These are phyloP conservation scores for Leptomonas pyrrhocoris DNA, from an alignment of 208 protist genomes.

Conservation along the genomic window DNA sequence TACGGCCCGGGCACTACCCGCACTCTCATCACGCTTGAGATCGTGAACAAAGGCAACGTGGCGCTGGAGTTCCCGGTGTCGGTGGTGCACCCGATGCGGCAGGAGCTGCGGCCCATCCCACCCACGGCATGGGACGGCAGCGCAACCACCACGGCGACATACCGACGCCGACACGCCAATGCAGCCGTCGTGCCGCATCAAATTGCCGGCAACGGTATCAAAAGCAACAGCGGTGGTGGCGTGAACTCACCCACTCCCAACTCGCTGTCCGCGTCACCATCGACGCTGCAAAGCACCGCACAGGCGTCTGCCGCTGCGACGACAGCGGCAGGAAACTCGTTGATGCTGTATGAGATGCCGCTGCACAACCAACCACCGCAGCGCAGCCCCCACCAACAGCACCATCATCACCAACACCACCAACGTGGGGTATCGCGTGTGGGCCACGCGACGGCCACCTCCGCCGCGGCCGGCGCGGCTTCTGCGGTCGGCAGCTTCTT, in stretches of 20 bases:
- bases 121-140: constrained; percentile 26
- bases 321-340: not conserved
- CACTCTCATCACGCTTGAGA: constrained; percentile 72
- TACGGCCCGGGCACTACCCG: constrained; percentile 66
- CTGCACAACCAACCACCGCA: constrained; percentile 3
- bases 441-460: not conserved
- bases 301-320: not conserved
- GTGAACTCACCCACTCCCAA: not conserved
- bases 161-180: not conserved
- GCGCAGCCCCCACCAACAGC: constrained; percentile 27
- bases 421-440: not conserved
- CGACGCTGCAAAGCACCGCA: not conserved
- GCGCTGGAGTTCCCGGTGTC: constrained; percentile 86
- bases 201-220: too few species aligned
- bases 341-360: not conserved
- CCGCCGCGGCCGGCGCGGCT: not conserved
- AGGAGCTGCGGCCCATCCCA: constrained; percentile 68
- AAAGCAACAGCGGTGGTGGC: too few species aligned
- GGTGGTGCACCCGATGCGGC: constrained; percentile 82
- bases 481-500: not conserved
- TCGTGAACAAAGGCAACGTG: constrained; percentile 72
- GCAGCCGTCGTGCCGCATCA: too few species aligned
- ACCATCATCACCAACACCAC: constrained; percentile 1
- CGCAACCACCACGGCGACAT: constrained; percentile 1
- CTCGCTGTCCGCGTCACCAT: constrained; percentile 1